phyloP scores from a whole-genome alignment of 345 rosid species.

The Viola odorata region DNA sequence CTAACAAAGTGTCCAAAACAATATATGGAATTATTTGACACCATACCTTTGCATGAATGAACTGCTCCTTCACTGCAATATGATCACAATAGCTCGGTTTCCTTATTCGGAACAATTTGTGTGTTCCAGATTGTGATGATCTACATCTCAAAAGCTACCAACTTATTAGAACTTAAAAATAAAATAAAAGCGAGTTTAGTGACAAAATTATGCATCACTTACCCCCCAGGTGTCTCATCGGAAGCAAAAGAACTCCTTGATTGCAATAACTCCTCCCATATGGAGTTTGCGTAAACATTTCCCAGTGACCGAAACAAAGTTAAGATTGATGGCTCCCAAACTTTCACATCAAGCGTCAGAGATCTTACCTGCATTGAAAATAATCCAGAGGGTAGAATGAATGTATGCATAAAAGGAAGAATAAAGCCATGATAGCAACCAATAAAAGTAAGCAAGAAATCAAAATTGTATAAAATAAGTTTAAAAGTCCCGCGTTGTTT shows the following conservation, averaged over 20 bases:
- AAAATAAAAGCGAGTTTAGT: background rate
- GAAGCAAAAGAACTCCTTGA: conserved; percentile 19
- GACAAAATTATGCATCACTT: conserved; percentile 24
- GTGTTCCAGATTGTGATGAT: conserved; percentile 38
- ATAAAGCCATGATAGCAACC: background rate
- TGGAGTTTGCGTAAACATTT: conserved; percentile 55
- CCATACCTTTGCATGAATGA: conserved; percentile 69
- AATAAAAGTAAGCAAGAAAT: background rate
- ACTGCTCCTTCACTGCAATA: conserved; percentile 62
- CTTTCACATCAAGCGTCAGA: conserved; percentile 72
- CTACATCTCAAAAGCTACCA: conserved; percentile 27
- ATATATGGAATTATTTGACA: conserved; percentile 1
- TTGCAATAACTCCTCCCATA: conserved; percentile 69
- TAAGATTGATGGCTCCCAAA: conserved; percentile 75
- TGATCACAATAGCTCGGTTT: conserved; percentile 57
- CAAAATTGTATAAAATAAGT: background rate
- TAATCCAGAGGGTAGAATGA: conserved; percentile 7
- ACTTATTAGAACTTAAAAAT: conserved; percentile 7
- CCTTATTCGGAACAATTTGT: conserved; percentile 39
- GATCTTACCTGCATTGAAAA: conserved; percentile 59
- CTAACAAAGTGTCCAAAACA: background rate
- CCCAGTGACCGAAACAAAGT: conserved; percentile 71
- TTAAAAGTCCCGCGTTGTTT: background rate
- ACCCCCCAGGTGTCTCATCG: conserved; percentile 41
- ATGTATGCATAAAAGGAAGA: conserved; percentile 1